Percentiles rank a stretch among this genome's conserved stretches.
These are phyloP conservation scores for Ilyonectria robusta DNA, from an alignment of 2,329 filamentous ascomycete genomes.

Conservation along the genomic window DNA sequence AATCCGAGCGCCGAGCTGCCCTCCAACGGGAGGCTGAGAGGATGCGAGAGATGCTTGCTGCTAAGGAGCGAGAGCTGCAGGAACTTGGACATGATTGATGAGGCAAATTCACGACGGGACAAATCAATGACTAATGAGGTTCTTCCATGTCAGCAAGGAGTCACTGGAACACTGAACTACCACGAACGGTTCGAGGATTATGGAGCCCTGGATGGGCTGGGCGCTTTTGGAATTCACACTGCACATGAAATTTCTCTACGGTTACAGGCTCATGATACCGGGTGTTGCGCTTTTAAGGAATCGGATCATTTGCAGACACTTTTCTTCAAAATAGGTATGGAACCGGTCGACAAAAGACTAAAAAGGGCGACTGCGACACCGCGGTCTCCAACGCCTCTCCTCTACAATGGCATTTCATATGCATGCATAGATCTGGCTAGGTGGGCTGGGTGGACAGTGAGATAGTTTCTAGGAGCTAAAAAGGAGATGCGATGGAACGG, in stretches of 20 bases:
- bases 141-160: conserved; percentile 42
- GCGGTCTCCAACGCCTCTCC: conserved; percentile 22
- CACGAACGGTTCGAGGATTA: conserved; percentile 31
- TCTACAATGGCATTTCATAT: conserved; percentile 26
- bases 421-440: conserved; percentile 42
- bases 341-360: conserved; percentile 36
- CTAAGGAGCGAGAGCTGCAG: conserved; percentile 79
- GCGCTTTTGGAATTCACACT: conserved; percentile 48
- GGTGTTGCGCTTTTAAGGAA: conserved; percentile 30
- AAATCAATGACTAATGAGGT: conserved; percentile 45
- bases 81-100: conserved; percentile 51
- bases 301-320: conserved; percentile 31
- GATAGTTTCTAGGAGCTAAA: conserved; percentile 35
- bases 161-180: conserved; percentile 38
- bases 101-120: conserved; percentile 37
- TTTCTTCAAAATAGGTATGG: conserved; percentile 30
- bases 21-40: conserved; percentile 81
- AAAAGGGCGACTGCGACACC: conserved; percentile 25
- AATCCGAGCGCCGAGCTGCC: conserved; percentile 74
- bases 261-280: conserved; percentile 27
- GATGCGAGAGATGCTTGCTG: conserved; percentile 80
- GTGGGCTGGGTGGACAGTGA: conserved; percentile 35
- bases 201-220: conserved; percentile 30
- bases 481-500: conserved; percentile 36
- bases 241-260: conserved; percentile 21